Percentiles rank a stretch among this genome's conserved stretches.
Evolutionary conservation across 768 basidiomycete species (phyloP).

Genomic region (Crucibulum laeve): DNA sequence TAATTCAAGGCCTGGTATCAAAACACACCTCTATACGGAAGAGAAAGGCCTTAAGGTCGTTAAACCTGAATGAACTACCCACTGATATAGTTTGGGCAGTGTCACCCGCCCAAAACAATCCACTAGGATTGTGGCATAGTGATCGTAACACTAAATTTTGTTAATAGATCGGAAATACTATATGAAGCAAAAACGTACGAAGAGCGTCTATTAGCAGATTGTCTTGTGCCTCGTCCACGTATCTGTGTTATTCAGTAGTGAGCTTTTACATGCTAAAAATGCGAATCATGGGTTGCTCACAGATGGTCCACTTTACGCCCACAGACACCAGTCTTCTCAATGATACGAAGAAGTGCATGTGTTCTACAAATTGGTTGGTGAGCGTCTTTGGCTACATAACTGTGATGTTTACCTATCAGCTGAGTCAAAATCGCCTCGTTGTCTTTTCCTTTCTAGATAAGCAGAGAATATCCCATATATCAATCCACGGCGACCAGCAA

Average conservation of each 20-base stretch:
- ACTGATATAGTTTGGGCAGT: constrained; percentile 76
- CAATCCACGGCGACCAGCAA: constrained; percentile 40
- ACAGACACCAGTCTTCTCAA: constrained; percentile 25
- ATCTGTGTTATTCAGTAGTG: constrained; percentile 29
- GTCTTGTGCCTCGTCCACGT: constrained; percentile 75
- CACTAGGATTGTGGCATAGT: constrained; percentile 60
- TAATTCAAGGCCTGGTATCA: background rate
- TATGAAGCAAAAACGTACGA: constrained; percentile 27
- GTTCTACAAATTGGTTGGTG: constrained; percentile 30
- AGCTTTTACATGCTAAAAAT: background rate
- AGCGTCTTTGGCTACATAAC: background rate
- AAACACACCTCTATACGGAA: constrained; percentile 54
- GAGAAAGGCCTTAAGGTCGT: constrained; percentile 66
- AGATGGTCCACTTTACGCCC: constrained; percentile 50
- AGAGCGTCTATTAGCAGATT: constrained; percentile 62
- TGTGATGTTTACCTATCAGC: constrained; percentile 48
- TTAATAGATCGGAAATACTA: background rate
- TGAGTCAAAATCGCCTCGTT: constrained; percentile 41
- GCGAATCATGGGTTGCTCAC: constrained; percentile 28
- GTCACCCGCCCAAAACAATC: constrained; percentile 77
- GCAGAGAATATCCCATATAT: constrained; percentile 51
- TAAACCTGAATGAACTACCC: constrained; percentile 69
- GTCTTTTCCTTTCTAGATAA: constrained; percentile 44
- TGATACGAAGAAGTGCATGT: constrained; percentile 37
- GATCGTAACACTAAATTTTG: constrained; percentile 49